Evolutionary conservation across 805 yeast genomes (phyloP).

Genomic region (Saturnispora ahearnii): DNA sequence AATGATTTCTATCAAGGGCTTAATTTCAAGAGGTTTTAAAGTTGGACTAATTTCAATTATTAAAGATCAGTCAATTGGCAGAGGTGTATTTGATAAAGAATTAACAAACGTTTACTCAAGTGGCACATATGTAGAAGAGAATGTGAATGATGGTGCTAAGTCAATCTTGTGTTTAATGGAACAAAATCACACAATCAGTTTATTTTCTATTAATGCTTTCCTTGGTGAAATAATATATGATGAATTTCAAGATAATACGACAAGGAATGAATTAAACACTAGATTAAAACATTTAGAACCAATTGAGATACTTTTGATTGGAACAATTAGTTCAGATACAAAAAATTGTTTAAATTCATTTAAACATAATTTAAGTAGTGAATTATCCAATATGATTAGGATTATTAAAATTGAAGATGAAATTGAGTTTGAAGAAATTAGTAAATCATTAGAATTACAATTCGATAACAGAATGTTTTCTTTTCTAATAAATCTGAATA

Average conservation of each 20-base stretch:
- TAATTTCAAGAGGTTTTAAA: slow-evolving; percentile 63
- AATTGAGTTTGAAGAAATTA: neutral
- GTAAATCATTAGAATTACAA: slow-evolving; percentile 1
- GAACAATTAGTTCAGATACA: slow-evolving; percentile 31
- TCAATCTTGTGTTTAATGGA: slow-evolving; percentile 37
- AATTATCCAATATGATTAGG: slow-evolving; percentile 9
- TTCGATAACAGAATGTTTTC: slow-evolving; percentile 11
- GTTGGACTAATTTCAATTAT: slow-evolving; percentile 64
- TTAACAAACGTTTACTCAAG: slow-evolving; percentile 67
- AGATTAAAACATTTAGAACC: slow-evolving; percentile 70
- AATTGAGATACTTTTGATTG: slow-evolving; percentile 53
- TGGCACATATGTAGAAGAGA: slow-evolving; percentile 72
- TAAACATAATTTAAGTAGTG: slow-evolving; percentile 1
- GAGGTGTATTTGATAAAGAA: slow-evolving; percentile 50
- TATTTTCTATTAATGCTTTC: slow-evolving; percentile 59
- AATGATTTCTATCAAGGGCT: slow-evolving; percentile 64
- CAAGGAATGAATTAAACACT: slow-evolving; percentile 61
- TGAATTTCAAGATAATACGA: slow-evolving; percentile 48
- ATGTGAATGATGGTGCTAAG: slow-evolving; percentile 12
- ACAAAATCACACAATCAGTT: slow-evolving; percentile 23
- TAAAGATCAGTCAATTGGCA: neutral
- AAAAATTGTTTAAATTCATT: slow-evolving; percentile 18
- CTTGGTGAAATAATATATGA: slow-evolving; percentile 76
- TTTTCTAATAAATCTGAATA: slow-evolving; percentile 14
- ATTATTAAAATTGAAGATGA: slow-evolving; percentile 2